These are phyloP conservation scores for Coemansia sp. DNA, from an alignment of 192 early-diverging fungal genomes.

Conservation along the genomic window DNA sequence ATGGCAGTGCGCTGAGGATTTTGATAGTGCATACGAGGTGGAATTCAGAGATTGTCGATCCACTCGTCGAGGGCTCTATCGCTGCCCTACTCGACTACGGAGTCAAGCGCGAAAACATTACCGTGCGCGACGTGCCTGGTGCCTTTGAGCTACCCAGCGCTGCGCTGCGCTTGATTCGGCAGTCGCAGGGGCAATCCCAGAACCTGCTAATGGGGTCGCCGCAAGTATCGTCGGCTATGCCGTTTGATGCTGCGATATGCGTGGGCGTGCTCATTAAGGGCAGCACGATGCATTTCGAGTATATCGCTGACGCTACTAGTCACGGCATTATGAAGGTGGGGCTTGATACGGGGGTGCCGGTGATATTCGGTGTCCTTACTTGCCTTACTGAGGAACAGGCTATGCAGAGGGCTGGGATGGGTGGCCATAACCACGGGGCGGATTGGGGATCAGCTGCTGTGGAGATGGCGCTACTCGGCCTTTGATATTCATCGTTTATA, in stretches of 20 bases:
- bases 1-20: conserved; percentile 66
- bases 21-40: conserved; percentile 93
- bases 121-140: conserved; percentile 78
- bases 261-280: conserved; percentile 99
- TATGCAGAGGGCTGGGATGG: conserved; percentile 65
- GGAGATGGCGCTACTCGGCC: conserved; percentile 84
- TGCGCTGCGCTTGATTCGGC: conserved; percentile 69
- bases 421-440: conserved; percentile 89
- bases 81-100: conserved; percentile 65
- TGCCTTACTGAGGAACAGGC: conserved; percentile 95
- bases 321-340: conserved; percentile 97
- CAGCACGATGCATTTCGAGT: conserved; percentile 98
- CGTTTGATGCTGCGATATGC: conserved; percentile 88
- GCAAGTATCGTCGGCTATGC: conserved; percentile 14
- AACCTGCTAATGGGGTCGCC: conserved; percentile 30
- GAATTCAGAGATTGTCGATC: conserved; percentile 85
- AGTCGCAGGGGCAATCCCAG: conserved; percentile 55
- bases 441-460: conserved; percentile 96
- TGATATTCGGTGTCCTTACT: conserved; percentile 95
- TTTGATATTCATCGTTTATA: conserved; percentile 7
- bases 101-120: conserved; percentile 75
- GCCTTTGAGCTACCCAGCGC: conserved; percentile 95
- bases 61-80: conserved; percentile 71
- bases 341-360: conserved; percentile 80
- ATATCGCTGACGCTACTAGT: conserved; percentile 92